phyloP scores from a whole-genome alignment of 2,329 filamentous ascomycete genomes.

The Aspergillus ochraceoroseus region DNA sequence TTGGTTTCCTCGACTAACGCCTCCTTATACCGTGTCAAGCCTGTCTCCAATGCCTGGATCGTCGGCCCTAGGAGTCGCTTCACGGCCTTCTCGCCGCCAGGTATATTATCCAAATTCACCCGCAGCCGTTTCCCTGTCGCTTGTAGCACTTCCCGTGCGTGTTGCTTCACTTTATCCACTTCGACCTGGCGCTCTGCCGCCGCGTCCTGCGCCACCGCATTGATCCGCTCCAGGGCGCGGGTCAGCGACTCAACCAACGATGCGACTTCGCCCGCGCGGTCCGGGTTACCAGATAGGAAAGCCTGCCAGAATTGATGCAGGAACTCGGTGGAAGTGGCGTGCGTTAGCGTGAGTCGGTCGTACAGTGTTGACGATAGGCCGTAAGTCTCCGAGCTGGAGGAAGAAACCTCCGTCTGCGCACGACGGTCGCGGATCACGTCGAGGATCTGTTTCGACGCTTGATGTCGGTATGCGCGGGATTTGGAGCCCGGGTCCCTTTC shows the following conservation, averaged over 20 bases:
- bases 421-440: conserved; percentile 56
- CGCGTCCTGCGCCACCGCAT: conserved; percentile 72
- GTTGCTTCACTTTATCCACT: conserved; percentile 62
- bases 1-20: conserved; percentile 60
- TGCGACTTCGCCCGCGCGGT: conserved; percentile 72
- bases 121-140: conserved; percentile 68
- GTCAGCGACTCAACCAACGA: conserved; percentile 77
- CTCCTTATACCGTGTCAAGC: conserved; percentile 64
- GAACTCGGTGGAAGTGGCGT: conserved; percentile 91
- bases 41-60: conserved; percentile 63
- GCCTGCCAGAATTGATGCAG: conserved; percentile 95
- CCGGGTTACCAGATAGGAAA: conserved; percentile 81
- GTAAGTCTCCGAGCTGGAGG: conserved; percentile 36
- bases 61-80: conserved; percentile 71
- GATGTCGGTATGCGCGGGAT: conserved; percentile 61
- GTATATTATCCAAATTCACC: conserved; percentile 60
- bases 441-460: conserved; percentile 54
- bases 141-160: conserved; percentile 65
- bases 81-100: conserved; percentile 72
- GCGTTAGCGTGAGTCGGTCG: conserved; percentile 66
- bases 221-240: conserved; percentile 71
- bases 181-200: conserved; percentile 66
- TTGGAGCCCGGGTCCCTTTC: conserved; percentile 54
- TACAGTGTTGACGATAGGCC: conserved; percentile 51
- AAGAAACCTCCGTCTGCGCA: conserved; percentile 37